phyloP scores from a whole-genome alignment of 495 filamentous ascomycete species.

The Talaromyces wortmannii region DNA sequence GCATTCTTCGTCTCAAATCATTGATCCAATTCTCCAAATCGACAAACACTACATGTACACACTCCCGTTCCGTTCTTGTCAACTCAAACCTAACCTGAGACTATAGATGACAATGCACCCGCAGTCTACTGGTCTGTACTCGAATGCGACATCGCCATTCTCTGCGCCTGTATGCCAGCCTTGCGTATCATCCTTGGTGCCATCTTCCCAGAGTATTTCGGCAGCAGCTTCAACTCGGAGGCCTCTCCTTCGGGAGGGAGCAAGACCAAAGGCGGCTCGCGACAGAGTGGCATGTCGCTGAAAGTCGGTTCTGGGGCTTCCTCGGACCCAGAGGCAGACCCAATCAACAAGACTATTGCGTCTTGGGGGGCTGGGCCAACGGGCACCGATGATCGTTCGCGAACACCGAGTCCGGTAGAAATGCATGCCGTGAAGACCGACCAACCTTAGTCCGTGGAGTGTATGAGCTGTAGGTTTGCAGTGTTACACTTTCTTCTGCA shows the following conservation, averaged over 20 bases:
- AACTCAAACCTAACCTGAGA: neutral
- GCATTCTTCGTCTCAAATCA: constrained; percentile 29
- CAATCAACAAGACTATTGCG: constrained; percentile 1
- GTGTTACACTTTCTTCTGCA: too few relatives aligned
- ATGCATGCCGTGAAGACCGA: neutral
- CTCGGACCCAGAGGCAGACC: constrained; percentile 3
- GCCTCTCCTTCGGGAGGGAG: neutral
- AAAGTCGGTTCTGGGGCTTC: neutral
- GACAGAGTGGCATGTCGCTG: neutral
- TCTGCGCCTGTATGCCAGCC: constrained; percentile 38
- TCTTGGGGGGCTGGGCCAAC: neutral
- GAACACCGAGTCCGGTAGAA: neutral
- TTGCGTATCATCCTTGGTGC: constrained; percentile 11
- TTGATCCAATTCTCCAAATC: constrained; percentile 26
- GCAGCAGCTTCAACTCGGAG: constrained; percentile 3
- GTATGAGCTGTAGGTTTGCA: too few relatives aligned
- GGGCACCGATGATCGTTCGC: neutral
- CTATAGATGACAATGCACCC: constrained; percentile 25
- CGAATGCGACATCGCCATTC: constrained; percentile 40
- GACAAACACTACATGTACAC: constrained; percentile 22
- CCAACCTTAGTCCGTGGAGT: neutral
- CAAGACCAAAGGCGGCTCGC: neutral
- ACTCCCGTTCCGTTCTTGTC: neutral
- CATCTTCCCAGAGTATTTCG: constrained; percentile 11
- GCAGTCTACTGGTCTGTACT: constrained; percentile 39